A percentile compares a stretch with the other conserved stretches of the same genome.
Conservation (phyloP, 2,329 filamentous ascomycete genomes). For the Bipolaris sorokiniana region DNA sequence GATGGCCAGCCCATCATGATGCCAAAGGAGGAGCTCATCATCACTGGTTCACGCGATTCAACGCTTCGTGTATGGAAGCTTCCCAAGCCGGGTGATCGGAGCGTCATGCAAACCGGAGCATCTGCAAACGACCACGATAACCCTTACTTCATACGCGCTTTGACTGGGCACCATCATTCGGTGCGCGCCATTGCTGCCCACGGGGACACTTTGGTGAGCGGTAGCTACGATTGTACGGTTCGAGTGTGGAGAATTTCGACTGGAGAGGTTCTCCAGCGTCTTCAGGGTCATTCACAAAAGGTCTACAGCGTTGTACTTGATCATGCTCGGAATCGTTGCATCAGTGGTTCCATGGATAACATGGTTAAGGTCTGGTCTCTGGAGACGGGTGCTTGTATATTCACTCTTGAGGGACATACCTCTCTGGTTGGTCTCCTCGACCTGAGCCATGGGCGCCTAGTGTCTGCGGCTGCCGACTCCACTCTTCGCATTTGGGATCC, state of each 20-base stretch:
- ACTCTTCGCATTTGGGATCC: slow-evolving; percentile 97
- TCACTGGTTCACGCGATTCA: slow-evolving; percentile 94
- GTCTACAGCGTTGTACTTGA: slow-evolving; percentile 98
- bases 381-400: slow-evolving; percentile 80
- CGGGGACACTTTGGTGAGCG: slow-evolving; percentile 93
- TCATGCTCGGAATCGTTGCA: slow-evolving; percentile 88
- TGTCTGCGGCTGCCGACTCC: slow-evolving; percentile 93
- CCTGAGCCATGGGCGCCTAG: slow-evolving; percentile 84
- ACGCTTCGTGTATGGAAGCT: slow-evolving; percentile 94
- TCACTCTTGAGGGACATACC: slow-evolving; percentile 90
- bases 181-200: slow-evolving; percentile 95
- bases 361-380: slow-evolving; percentile 98
- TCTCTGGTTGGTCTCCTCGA: slow-evolving; percentile 92
- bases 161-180: slow-evolving; percentile 88
- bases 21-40: slow-evolving; percentile 93
- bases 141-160: slow-evolving; percentile 88
- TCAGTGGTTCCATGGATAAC: slow-evolving; percentile 98
- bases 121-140: slow-evolving; percentile 79
- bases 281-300: slow-evolving; percentile 88
- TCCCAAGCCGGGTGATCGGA: slow-evolving; percentile 76
- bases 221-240: slow-evolving; percentile 94
- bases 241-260: slow-evolving; percentile 98
- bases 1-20: slow-evolving; percentile 83
- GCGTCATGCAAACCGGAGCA: slow-evolving; percentile 79
- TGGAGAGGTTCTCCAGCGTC: slow-evolving; percentile 81